A percentile compares a stretch with the other conserved stretches of the same genome.
Evolutionary conservation across 2,329 filamentous ascomycete genomes (phyloP).

Genomic region (Ciborinia camelliae): DNA sequence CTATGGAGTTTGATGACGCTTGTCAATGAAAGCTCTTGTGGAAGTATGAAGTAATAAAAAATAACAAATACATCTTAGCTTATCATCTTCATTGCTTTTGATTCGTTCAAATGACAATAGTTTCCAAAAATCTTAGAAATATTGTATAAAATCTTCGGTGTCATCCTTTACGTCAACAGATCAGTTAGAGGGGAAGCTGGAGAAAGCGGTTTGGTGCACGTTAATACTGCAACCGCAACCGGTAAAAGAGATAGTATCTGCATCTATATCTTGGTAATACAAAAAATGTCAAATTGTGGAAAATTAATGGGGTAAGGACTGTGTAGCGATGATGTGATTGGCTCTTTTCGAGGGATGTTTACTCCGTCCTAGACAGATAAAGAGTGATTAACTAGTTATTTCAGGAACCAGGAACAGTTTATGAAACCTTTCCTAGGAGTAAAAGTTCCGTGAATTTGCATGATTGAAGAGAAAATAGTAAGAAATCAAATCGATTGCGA

Average conservation of each 20-base stretch:
- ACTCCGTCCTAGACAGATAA: background rate
- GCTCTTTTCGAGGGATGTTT: background rate
- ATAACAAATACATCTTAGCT: background rate
- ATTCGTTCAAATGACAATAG: background rate
- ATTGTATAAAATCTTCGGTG: background rate
- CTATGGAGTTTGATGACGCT: conserved; percentile 10
- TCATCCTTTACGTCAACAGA: conserved; percentile 1
- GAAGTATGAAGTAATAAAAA: conserved; percentile 18
- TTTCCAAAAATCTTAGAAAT: background rate
- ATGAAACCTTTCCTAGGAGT: background rate
- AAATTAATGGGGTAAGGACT: background rate
- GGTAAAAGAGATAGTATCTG: background rate
- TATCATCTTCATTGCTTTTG: background rate
- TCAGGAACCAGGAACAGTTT: background rate
- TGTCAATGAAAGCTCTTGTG: background rate
- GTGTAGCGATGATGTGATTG: background rate
- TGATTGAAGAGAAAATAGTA: background rate
- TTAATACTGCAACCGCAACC: background rate
- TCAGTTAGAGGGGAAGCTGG: background rate
- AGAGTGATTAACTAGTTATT: background rate
- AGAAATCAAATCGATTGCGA: background rate
- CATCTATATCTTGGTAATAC: conserved; percentile 2
- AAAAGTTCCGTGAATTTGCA: background rate
- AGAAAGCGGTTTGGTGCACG: background rate
- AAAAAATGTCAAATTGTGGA: background rate